Evolutionary conservation across 495 filamentous ascomycete genomes (phyloP), one percentile per base, ranked within the genome.

Genomic region (Cudoniella acicularis): DNA sequence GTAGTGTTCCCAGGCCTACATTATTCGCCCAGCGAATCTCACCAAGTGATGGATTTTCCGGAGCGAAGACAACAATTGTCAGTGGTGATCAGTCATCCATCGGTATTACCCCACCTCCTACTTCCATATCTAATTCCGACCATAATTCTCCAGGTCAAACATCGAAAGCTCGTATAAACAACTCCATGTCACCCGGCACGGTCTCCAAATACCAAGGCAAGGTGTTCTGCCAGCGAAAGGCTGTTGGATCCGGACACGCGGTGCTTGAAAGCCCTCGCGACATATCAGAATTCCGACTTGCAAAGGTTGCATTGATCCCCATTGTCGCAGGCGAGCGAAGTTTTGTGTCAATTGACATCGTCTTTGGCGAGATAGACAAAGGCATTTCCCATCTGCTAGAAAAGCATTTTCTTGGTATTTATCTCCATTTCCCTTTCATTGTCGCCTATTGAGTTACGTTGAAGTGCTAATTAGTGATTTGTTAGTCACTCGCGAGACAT

Each of bases 331-430:
- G 55, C 4, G 46, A 57, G 27, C 24, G 45, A 16, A 25, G 46
- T 10, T 57, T 57, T 57, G 55, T 51, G 45, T 40, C 24, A 18
- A 17, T 57, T 13, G 55, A 57, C 21, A 23, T 57, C 6, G 55
- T 57, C 9, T 57, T 57, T 57, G 55, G 55, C 1, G 48, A 57
- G 55, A n/a, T 50, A 3, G 55, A 57, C 40, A 51, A 57, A 40
- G 46, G n/a, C 13, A 21, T 50, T 21, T 43, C 55, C 17, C 23
- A 25, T 3, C 23, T 57, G 8, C 26, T 57, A 16, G 55, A 57
- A 22, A 57, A 57, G 24, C 55, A 57, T 24, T 57, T 49, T 51
- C 40, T 51, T 18, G 40, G 55, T 57, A 24, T 22, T 21, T 6
- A 10, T 22, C 13, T 25, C n/a, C n/a, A n/a, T n/a, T n/a, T n/a